Conservation (phyloP, 192 early-diverging fungal species). For the Linnemannia zychae region DNA sequence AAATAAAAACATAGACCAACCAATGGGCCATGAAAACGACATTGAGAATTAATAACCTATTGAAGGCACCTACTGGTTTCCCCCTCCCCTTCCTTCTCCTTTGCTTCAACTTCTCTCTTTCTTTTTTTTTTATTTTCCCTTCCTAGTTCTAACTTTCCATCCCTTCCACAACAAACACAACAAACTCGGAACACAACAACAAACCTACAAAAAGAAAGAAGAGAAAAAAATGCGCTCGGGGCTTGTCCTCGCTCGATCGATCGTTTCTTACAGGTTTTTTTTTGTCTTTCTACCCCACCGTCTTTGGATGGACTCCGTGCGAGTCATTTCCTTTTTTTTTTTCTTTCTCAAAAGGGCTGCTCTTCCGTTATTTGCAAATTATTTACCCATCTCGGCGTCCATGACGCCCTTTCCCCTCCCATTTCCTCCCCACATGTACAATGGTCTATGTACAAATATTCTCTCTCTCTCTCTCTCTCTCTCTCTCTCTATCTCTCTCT, state of each 20-base stretch:
- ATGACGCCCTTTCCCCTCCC: too few relatives aligned
- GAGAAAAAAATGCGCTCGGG: background rate
- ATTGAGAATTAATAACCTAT: background rate
- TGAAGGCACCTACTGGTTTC: background rate
- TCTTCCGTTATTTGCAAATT: too few relatives aligned
- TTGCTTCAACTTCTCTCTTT: background rate
- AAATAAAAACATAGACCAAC: background rate
- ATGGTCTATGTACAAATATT: too few relatives aligned
- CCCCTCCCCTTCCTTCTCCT: background rate
- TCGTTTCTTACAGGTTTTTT: background rate
- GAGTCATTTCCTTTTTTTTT: background rate
- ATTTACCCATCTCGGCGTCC: background rate
- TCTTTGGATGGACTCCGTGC: background rate
- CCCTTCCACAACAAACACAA: background rate
- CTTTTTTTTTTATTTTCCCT: background rate
- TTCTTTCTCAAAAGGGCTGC: background rate
- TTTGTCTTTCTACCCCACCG: background rate
- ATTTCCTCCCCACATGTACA: too few relatives aligned
- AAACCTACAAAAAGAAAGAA: too few relatives aligned
- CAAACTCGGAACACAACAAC: background rate
- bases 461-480: too few relatives aligned
- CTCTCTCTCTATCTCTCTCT: too few relatives aligned
- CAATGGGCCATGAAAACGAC: background rate
- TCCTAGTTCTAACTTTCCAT: background rate
- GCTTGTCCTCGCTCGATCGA: background rate